Evolutionary conservation across 495 filamentous ascomycete genomes (phyloP), one percentile per base, ranked within the genome.

Genomic region (Tuber magnatum): DNA sequence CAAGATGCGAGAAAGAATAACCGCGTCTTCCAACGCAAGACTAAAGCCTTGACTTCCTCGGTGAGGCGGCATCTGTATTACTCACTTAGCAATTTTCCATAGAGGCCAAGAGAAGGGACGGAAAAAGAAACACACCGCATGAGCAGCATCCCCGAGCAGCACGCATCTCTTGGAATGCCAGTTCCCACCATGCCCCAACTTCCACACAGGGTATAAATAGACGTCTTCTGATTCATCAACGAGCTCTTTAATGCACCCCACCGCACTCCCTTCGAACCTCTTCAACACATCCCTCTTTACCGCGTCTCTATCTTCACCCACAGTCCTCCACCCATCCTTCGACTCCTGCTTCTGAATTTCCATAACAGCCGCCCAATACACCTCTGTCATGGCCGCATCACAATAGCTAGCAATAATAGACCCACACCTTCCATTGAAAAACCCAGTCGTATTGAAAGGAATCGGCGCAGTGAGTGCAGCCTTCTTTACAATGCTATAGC

Each of bases 121-220:
- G 35, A 51, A 51, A 65, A 32, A 40, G 42, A 20, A 35, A 85
- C 87, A 38, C 84, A 88, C 87, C 10, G 88, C 89, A 82, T 90
- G 88, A n/a, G 88, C 88, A 65, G 88, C 85, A 82, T 90, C 88
- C 16, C 88, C 88, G 9, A 90, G 78, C 22, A 90, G 75, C 71
- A 90, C 84, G 0, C 85, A 85, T 24, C 86, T 84, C 24, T 86
- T 84, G 39, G 82, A 85, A 46, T 82, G 84, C 88, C 88, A 90
- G 41, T 81, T 83, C 0, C 88, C 87, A 8, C 84, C 83, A 3
- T 87, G 86, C 1, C 76, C 84, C 0, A 90, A 85, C 71, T 87
- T 87, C 78, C 87, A 90, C 6, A 91, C 88, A 0, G 89, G 89
- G 79, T 88, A 91, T 32, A 90, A 84, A 80, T 87, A 86, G 84